These are phyloP conservation scores for Heliosperma pusillum DNA, from an alignment of 148 eudicot species.

Conservation along the genomic window DNA sequence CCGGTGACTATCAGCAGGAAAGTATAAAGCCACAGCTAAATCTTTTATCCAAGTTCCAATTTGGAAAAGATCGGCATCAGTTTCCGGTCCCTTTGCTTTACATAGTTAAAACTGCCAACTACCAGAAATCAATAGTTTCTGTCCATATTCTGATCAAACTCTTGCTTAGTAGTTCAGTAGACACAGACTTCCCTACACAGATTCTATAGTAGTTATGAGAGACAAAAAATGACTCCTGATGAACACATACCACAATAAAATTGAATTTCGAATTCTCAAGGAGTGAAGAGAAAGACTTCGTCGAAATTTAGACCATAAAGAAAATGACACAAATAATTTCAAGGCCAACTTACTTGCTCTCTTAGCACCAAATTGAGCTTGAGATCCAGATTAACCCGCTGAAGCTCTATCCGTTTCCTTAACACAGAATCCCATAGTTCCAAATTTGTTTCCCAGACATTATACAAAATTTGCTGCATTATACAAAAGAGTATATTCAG, in stretches of 20 bases:
- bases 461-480: constrained; percentile 64
- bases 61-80: not conserved
- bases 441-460: constrained; percentile 67
- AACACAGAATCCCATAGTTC: constrained; percentile 58
- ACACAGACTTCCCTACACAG: not conserved
- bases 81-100: not conserved
- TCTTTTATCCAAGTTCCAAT: not conserved
- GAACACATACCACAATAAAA: not conserved
- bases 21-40: not conserved
- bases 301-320: not conserved
- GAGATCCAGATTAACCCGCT: constrained; percentile 50
- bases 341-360: constrained; percentile 54
- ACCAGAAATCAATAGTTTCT: not conserved
- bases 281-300: too few relatives aligned
- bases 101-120: not conserved
- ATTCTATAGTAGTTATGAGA: not conserved
- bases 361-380: constrained; percentile 51
- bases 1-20: not conserved
- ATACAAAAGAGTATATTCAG: constrained; percentile 19
- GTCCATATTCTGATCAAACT: not conserved
- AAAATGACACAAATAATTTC: not conserved
- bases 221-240: not conserved
- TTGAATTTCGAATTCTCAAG: not conserved
- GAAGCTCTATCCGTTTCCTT: constrained; percentile 57
- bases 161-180: not conserved